phyloP scores from a whole-genome alignment of 192 early-diverging fungal species.

The Backusella tuberculispora region DNA sequence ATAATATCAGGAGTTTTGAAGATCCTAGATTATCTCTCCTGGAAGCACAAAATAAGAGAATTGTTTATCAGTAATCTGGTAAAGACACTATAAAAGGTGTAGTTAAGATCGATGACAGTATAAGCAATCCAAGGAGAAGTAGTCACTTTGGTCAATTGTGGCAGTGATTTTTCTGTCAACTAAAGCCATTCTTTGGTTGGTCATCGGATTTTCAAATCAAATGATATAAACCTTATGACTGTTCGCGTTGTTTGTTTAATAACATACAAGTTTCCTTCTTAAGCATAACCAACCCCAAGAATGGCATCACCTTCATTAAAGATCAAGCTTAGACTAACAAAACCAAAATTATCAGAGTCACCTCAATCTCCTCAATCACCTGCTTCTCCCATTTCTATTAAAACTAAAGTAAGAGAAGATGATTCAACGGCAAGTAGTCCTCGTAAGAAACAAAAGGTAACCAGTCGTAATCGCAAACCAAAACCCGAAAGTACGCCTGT shows the following conservation, averaged over 20 bases:
- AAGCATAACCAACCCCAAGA: not conserved
- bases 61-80: too few relatives aligned
- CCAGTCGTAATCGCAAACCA: conserved; percentile 5
- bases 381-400: conserved; percentile 14
- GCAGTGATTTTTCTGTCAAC: too few relatives aligned
- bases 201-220: conserved; percentile 16
- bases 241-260: conserved; percentile 3
- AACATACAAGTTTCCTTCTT: not conserved
- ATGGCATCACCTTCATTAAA: conserved; percentile 24
- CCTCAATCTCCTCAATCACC: conserved; percentile 8
- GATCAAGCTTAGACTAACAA: conserved; percentile 23
- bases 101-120: too few relatives aligned
- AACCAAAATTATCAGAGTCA: conserved; percentile 11
- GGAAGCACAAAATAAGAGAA: too few relatives aligned
- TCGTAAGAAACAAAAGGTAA: conserved; percentile 5
- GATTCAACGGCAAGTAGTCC: not conserved
- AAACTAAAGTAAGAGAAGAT: not conserved
- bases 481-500: conserved; percentile 19
- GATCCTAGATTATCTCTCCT: too few relatives aligned
- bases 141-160: too few relatives aligned
- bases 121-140: too few relatives aligned
- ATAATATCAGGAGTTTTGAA: too few relatives aligned
- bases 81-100: too few relatives aligned
- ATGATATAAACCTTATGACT: not conserved
- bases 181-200: not conserved